These are phyloP conservation scores for Metarhizium brunneum DNA, from an alignment of 2,329 filamentous ascomycete genomes.

Conservation along the genomic window DNA sequence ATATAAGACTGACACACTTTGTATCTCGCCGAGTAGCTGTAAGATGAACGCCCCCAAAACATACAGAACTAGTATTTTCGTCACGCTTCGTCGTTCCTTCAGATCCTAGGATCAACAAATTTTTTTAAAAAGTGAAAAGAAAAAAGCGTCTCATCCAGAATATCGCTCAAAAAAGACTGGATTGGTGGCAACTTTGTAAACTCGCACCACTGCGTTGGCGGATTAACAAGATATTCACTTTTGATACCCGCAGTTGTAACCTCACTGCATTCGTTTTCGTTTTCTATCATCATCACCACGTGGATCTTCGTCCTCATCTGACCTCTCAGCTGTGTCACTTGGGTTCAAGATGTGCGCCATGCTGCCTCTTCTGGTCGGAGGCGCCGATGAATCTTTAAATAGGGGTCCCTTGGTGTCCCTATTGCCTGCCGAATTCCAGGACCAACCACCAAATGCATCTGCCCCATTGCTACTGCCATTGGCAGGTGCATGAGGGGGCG, in stretches of 20 bases:
- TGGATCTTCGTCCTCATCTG: slow-evolving; percentile 46
- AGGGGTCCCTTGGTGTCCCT: slow-evolving; percentile 41
- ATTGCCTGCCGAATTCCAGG: slow-evolving; percentile 40
- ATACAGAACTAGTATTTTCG: neutral
- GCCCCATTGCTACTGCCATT: slow-evolving; percentile 29
- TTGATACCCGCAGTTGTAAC: neutral
- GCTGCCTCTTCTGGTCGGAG: slow-evolving; percentile 47
- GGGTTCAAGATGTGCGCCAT: slow-evolving; percentile 57
- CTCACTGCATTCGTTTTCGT: slow-evolving; percentile 47
- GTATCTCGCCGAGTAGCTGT: neutral
- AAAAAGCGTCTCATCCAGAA: neutral
- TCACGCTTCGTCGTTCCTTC: neutral
- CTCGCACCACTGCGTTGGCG: neutral
- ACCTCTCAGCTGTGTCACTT: slow-evolving; percentile 44
- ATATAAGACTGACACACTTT: neutral
- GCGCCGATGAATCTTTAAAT: slow-evolving; percentile 45
- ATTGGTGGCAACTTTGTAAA: neutral
- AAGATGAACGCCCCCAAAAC: neutral
- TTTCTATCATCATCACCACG: slow-evolving; percentile 52
- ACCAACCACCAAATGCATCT: slow-evolving; percentile 46
- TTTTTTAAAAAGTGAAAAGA: neutral
- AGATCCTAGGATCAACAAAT: neutral
- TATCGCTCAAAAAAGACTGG: neutral
- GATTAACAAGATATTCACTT: neutral
- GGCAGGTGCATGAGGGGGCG: slow-evolving; percentile 31